Evolutionary conservation across 139 green algal genomes (phyloP).

Genomic region (Volvox reticuliferus): DNA sequence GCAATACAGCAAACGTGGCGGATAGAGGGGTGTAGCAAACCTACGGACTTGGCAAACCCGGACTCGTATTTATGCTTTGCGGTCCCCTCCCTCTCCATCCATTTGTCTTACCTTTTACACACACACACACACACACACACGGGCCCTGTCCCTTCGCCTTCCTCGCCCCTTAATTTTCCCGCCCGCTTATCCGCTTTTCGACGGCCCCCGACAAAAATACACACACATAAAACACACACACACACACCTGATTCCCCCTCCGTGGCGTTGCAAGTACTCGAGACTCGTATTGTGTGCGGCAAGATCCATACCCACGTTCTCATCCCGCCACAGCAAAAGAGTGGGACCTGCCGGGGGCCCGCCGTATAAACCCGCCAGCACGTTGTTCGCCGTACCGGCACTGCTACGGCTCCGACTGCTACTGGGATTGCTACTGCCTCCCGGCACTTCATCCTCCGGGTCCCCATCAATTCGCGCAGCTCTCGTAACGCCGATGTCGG

Average conservation of each 20-base stretch:
- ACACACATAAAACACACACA: too few relatives aligned
- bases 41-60: too few relatives aligned
- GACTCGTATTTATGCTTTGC: too few relatives aligned
- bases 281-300: conserved; percentile 81
- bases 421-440: not conserved
- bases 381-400: not conserved
- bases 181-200: too few relatives aligned
- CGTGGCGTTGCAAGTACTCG: conserved; percentile 54
- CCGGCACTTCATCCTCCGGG: not conserved
- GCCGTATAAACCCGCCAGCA: not conserved
- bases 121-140: too few relatives aligned
- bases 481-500: not conserved
- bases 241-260: conserved; percentile 36
- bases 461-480: not conserved
- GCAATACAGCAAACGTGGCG: not conserved
- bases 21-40: not conserved
- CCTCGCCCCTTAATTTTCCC: too few relatives aligned
- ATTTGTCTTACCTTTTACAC: too few relatives aligned
- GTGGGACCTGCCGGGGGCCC: not conserved
- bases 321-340: conserved; percentile 6
- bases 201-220: too few relatives aligned
- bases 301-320: conserved; percentile 89
- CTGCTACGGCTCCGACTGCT: not conserved
- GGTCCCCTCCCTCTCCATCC: too few relatives aligned
- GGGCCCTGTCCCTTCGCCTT: too few relatives aligned